Conservation (phyloP, 768 basidiomycete species). For the Chiua virens region DNA sequence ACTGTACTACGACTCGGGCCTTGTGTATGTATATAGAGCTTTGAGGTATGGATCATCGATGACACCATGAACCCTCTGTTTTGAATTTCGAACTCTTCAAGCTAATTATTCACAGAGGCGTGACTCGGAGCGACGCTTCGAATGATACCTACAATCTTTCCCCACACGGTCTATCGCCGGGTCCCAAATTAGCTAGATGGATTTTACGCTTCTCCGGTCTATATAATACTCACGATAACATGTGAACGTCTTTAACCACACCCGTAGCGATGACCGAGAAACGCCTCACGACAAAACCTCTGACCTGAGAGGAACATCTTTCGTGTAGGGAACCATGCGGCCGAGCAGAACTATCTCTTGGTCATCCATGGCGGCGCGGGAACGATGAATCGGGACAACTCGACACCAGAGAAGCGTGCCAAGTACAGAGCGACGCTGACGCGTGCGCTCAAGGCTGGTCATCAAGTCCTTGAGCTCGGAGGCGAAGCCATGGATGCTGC, state of each 20-base stretch:
- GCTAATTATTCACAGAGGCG: too few species aligned
- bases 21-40: too few species aligned
- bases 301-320: not conserved
- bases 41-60: too few species aligned
- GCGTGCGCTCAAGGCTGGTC: conserved; percentile 58
- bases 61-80: too few species aligned
- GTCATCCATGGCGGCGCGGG: conserved; percentile 84
- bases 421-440: conserved; percentile 56
- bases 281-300: not conserved
- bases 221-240: not conserved
- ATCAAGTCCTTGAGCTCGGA: conserved; percentile 59
- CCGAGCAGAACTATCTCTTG: conserved; percentile 39
- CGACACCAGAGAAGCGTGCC: conserved; percentile 60
- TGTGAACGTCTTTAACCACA: not conserved
- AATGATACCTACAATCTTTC: not conserved
- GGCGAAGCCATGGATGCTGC: conserved; percentile 85
- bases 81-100: too few species aligned
- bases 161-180: too few species aligned
- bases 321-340: conserved; percentile 6
- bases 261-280: conserved; percentile 1
- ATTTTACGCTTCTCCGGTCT: too few species aligned
- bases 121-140: too few species aligned
- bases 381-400: conserved; percentile 55
- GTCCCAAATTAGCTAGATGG: not conserved
- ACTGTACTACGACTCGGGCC: too few species aligned